A percentile compares a stretch with the other conserved stretches of the same genome.
Conservation (phyloP, 2,329 filamentous ascomycete species). For the Pseudogymnoascus pannorum region DNA sequence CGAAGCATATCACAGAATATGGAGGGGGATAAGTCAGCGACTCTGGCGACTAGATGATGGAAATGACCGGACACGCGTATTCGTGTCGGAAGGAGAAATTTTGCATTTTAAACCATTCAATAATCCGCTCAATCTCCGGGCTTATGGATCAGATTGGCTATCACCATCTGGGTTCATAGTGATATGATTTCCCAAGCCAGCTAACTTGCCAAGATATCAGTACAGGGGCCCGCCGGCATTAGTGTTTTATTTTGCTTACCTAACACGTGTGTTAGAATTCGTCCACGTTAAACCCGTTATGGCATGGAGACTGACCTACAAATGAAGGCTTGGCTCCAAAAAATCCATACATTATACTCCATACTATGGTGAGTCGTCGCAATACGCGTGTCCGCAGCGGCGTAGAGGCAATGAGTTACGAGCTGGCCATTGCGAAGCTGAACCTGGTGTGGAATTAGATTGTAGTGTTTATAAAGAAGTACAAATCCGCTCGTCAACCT, state of each 20-base stretch:
- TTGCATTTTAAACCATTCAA: not conserved
- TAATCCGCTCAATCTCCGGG: not conserved
- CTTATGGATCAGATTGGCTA: not conserved
- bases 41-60: not conserved
- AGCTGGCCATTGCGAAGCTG: not conserved
- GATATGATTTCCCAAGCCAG: not conserved
- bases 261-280: not conserved
- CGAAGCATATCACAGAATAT: constrained; percentile 15
- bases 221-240: not conserved
- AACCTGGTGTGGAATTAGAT: not conserved
- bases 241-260: not conserved
- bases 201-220: not conserved
- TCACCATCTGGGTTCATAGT: not conserved
- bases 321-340: not conserved
- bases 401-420: not conserved
- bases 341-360: not conserved
- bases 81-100: not conserved
- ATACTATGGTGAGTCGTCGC: constrained; percentile 3
- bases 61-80: not conserved
- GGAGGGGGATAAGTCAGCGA: not conserved
- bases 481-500: not conserved
- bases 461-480: not conserved
- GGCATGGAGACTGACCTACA: not conserved
- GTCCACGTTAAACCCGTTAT: not conserved
- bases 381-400: constrained; percentile 8